Percentiles rank a stretch among this genome's conserved stretches.
Conservation (phyloP, 768 basidiomycete genomes). For the Podaxis sp. region DNA sequence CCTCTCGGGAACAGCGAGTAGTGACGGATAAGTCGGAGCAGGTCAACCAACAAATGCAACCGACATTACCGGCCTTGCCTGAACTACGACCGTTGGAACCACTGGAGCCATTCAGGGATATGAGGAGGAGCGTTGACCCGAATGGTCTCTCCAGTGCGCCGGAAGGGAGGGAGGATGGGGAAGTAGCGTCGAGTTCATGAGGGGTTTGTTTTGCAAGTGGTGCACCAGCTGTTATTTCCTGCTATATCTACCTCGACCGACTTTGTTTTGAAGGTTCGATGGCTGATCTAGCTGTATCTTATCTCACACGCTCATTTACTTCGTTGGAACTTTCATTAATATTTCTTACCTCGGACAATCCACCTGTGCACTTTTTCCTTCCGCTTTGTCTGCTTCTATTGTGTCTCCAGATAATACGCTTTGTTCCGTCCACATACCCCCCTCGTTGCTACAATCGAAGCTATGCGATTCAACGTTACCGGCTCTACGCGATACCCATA, state of each 20-base stretch:
- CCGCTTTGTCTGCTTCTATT: neutral
- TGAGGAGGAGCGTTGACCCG: neutral
- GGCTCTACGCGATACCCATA: no score
- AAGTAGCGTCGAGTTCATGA: neutral
- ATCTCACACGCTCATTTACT: slow-evolving; percentile 2
- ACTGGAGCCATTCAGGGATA: slow-evolving; percentile 4
- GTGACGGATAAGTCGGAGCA: neutral
- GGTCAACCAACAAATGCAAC: slow-evolving; percentile 4
- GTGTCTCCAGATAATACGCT: neutral
- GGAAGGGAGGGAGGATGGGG: neutral
- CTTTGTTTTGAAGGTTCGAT: neutral
- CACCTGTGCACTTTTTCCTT: neutral
- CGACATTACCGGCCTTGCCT: slow-evolving; percentile 6
- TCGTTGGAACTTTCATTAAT: neutral
- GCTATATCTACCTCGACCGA: neutral
- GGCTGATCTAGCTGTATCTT: neutral
- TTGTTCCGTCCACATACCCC: neutral
- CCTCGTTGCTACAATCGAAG: neutral
- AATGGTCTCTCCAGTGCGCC: neutral
- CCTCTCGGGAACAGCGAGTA: neutral
- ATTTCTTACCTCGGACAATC: neutral
- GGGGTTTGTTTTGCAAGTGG: neutral
- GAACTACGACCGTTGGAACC: slow-evolving; percentile 9
- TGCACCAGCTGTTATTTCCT: neutral
- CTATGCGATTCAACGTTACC: neutral